phyloP scores from a whole-genome alignment of 164 flowering plant species.

The Berberis vulgaris region DNA sequence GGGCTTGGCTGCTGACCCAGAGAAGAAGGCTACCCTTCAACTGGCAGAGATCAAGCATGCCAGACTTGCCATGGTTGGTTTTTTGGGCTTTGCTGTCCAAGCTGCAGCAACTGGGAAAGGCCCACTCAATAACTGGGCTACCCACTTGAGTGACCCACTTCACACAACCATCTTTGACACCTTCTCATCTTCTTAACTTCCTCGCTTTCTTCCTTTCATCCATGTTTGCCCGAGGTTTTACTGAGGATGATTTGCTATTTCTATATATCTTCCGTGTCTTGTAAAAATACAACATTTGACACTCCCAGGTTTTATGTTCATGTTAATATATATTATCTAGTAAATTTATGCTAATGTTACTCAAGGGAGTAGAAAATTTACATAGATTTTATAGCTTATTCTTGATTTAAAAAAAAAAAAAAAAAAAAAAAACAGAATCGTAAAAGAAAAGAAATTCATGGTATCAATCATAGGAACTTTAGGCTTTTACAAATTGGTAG shows the following conservation, averaged over 20 bases:
- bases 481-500: no score
- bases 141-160: conserved; percentile 95
- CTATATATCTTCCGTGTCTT: conserved; percentile 1
- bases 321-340: neutral
- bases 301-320: neutral
- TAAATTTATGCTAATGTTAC: no score
- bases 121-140: conserved; percentile 98
- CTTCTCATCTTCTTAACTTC: conserved; percentile 49
- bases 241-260: neutral
- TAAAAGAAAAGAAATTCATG: no score
- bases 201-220: neutral
- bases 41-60: conserved; percentile 98
- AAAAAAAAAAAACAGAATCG: no score
- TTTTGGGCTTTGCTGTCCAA: conserved; percentile 91
- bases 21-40: conserved; percentile 80
- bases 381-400: no score
- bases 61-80: conserved; percentile 92
- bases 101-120: conserved; percentile 97
- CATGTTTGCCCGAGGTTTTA: neutral
- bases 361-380: no score
- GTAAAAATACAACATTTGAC: conserved; percentile 11
- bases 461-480: no score
- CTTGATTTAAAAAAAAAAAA: no score
- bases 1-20: conserved; percentile 84
- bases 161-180: conserved; percentile 95